Percentiles rank a stretch among this genome's conserved stretches.
phyloP scores from a whole-genome alignment of 352 stramenopile genomes.

The Hyaloperonospora brassicae region DNA sequence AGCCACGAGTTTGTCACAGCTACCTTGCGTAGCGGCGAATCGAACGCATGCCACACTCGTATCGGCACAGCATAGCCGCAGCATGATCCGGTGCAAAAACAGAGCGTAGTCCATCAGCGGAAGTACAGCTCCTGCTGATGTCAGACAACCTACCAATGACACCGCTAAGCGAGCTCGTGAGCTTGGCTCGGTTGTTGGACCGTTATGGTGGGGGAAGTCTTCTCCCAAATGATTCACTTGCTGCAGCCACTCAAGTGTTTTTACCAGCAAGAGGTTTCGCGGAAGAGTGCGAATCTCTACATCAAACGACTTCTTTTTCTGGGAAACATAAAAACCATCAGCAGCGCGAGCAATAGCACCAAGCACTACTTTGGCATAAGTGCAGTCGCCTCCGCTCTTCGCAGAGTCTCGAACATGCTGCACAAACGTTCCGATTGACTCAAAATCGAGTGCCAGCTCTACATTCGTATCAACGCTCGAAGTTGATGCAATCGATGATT shows the following conservation, averaged over 20 bases:
- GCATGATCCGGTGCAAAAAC: conserved; percentile 23
- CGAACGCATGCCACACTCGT: conserved; percentile 22
- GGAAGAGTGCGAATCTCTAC: conserved; percentile 32
- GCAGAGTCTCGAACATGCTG: conserved; percentile 15
- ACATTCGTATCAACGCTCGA: conserved; percentile 4
- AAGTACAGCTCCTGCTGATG: conserved; percentile 15
- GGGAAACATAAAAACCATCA: conserved; percentile 30
- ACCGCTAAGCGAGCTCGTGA: conserved; percentile 8
- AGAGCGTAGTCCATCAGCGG: conserved; percentile 29
- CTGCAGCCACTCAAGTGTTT: conserved; percentile 29
- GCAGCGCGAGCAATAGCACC: conserved; percentile 27
- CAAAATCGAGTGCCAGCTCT: conserved; percentile 18
- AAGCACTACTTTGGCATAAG: conserved; percentile 13
- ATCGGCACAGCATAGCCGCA: conserved; percentile 22
- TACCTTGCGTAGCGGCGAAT: conserved; percentile 31
- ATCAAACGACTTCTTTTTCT: conserved; percentile 50
- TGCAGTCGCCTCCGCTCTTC: not conserved
- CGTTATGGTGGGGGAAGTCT: not conserved
- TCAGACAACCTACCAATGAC: conserved; percentile 26
- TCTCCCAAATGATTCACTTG: conserved; percentile 15
- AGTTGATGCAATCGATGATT: conserved; percentile 1
- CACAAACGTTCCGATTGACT: conserved; percentile 19
- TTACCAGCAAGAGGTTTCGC: conserved; percentile 21
- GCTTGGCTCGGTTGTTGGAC: not conserved
- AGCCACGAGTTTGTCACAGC: conserved; percentile 29